Base-by-base conservation (phyloP, 2,329 filamentous ascomycete genomes). In the Fusarium dimerum region DNA sequence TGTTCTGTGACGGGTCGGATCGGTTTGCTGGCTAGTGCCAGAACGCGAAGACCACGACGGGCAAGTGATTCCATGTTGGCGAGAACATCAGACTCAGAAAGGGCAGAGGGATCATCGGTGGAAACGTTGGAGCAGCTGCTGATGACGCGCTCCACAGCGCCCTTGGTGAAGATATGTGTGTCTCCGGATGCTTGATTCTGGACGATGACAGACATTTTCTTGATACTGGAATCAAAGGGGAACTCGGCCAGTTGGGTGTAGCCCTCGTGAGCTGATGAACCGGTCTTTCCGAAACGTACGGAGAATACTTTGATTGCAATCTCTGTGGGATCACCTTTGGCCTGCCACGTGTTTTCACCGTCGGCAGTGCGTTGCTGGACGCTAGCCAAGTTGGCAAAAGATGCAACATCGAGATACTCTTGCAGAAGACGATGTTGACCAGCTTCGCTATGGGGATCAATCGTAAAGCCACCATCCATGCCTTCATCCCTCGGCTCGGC, bases 261-360 rank as follows among this genome's bases (percentile, higher is more conserved):
- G 71, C 7, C 76, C 78, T 6, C 76, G 71, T 0, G 77, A 79
- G 55, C 81, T 79, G 16, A 73, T 71, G 15, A 78, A 72, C 6
- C 81, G 76, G 54, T 85, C 84, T 77, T 82, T 47, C 82, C 75
- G 66, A 90, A 90, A 15, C 87, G 83, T 48, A 81, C 82, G 8
- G 85, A 85, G 61, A 90, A 89, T 0, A 90, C 87, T 59, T 89
- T 86, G 40, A 90, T 87, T 4, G 87, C 87, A 57, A 90, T 88
- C 60, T 90, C 87, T 0, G 68, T 71, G 1, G 85, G 84, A 60
- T 88, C 85, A 18, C 85, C 86, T 46, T 83, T 80, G 29, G 82
- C 83, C 48, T 81, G 76, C 86, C 86, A 89, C 49, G 78, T 73
- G 12, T 67, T 68, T n/a, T 81, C 71, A 3, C 73, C 76, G 56